A percentile compares a stretch with the other conserved stretches of the same genome.
These are phyloP conservation scores for Xerocomus cyaneibrunnescens DNA, from an alignment of 1,284 basidiomycete species.

Conservation along the genomic window DNA sequence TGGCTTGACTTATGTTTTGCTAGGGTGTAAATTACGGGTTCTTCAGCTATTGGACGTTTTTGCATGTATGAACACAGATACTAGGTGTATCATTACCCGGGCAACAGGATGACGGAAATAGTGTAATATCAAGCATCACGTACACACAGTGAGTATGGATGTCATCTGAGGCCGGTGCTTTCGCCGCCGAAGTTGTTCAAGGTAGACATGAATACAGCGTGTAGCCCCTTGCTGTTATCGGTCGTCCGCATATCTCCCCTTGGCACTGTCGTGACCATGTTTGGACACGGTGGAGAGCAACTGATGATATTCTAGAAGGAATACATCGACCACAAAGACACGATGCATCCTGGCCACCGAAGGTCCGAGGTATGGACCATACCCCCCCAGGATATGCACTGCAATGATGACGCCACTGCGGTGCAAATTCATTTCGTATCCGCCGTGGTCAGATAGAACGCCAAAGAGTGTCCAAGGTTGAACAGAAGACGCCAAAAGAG, in stretches of 20 bases:
- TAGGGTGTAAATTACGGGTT: conserved; percentile 24
- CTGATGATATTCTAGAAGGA: background rate
- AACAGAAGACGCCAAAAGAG: too few species aligned
- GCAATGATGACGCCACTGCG: too few species aligned
- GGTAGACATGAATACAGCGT: background rate
- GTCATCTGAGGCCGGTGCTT: background rate
- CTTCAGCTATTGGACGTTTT: conserved; percentile 9
- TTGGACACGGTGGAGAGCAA: background rate
- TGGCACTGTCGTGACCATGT: background rate
- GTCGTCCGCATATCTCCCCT: background rate
- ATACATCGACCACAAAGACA: background rate
- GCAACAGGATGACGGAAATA: conserved; percentile 6
- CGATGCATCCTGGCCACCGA: background rate
- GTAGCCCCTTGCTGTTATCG: background rate
- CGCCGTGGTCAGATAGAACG: too few species aligned
- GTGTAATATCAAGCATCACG: conserved; percentile 2
- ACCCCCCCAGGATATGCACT: too few species aligned
- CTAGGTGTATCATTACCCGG: conserved; percentile 22
- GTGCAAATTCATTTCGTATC: too few species aligned
- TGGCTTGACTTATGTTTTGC: background rate
- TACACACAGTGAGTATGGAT: background rate
- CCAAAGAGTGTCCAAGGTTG: too few species aligned
- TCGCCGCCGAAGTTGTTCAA: background rate
- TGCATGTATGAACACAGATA: conserved; percentile 21
- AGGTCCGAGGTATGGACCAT: background rate